Conservation (phyloP, 768 basidiomycete genomes). For the Suillus cothurnatus region DNA sequence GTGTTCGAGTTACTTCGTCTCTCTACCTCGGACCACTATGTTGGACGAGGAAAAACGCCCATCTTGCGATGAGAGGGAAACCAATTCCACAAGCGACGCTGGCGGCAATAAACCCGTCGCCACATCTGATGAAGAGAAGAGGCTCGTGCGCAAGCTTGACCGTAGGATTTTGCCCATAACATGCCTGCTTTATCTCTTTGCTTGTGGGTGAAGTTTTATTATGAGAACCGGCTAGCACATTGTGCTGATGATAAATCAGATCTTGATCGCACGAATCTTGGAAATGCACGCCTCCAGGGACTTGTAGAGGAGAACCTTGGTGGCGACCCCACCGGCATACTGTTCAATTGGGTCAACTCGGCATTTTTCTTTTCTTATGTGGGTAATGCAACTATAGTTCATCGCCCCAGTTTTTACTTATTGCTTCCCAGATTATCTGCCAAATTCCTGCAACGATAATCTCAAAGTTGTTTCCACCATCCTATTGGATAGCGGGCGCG, state of each 20-base stretch:
- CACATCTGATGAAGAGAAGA: constrained; percentile 36
- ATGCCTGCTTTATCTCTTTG: constrained; percentile 73
- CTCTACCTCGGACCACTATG: not conserved
- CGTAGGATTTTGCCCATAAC: constrained; percentile 48
- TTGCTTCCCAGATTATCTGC: constrained; percentile 55
- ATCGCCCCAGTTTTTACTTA: not conserved
- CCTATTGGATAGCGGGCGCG: constrained; percentile 63
- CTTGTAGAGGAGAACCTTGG: constrained; percentile 63
- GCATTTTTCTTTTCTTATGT: constrained; percentile 82
- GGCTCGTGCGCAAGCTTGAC: constrained; percentile 41
- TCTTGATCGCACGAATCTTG: constrained; percentile 76
- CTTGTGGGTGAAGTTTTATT: constrained; percentile 50
- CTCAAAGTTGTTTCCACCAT: constrained; percentile 71
- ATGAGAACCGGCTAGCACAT: not conserved
- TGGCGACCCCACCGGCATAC: constrained; percentile 64
- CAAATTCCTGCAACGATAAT: constrained; percentile 66
- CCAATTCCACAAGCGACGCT: not conserved
- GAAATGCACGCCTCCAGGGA: constrained; percentile 80
- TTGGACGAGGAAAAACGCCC: constrained; percentile 10
- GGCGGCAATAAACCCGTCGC: constrained; percentile 17
- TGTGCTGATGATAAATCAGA: constrained; percentile 27
- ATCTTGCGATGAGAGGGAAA: constrained; percentile 1
- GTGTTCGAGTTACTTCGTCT: not conserved
- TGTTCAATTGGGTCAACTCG: constrained; percentile 77
- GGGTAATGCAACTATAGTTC: constrained; percentile 21